These are phyloP conservation scores for Scorias spongiosa DNA, from an alignment of 2,329 filamentous ascomycete genomes.

Conservation along the genomic window DNA sequence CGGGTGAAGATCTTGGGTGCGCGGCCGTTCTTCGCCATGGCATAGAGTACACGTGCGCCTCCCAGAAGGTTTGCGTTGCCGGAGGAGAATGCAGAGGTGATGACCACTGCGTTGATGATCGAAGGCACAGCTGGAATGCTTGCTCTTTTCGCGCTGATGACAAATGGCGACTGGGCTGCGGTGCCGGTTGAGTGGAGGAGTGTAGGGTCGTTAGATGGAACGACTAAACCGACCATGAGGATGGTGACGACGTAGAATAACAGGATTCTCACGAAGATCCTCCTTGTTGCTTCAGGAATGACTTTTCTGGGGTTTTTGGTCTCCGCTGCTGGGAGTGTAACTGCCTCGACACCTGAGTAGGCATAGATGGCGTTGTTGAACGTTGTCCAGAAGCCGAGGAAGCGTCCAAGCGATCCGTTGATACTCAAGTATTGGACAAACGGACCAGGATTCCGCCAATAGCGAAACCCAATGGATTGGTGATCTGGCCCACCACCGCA, in stretches of 20 bases:
- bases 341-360: slow-evolving; percentile 34
- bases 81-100: slow-evolving; percentile 49
- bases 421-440: slow-evolving; percentile 14
- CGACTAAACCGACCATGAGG: slow-evolving; percentile 23
- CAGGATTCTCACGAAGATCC: background rate
- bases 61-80: slow-evolving; percentile 41
- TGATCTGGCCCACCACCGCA: slow-evolving; percentile 33
- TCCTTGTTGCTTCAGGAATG: background rate
- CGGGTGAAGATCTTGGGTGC: slow-evolving; percentile 39
- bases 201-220: slow-evolving; percentile 24
- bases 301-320: slow-evolving; percentile 10
- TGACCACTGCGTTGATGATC: slow-evolving; percentile 52
- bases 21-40: slow-evolving; percentile 47
- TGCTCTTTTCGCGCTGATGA: slow-evolving; percentile 46
- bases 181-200: slow-evolving; percentile 17
- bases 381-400: slow-evolving; percentile 25
- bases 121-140: slow-evolving; percentile 44
- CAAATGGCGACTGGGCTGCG: slow-evolving; percentile 35
- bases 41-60: slow-evolving; percentile 37
- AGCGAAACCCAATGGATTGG: slow-evolving; percentile 31
- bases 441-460: slow-evolving; percentile 20
- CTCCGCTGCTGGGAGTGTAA: slow-evolving; percentile 14
- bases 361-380: slow-evolving; percentile 19
- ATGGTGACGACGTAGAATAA: slow-evolving; percentile 28
- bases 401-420: slow-evolving; percentile 19